Percentiles rank a stretch among this genome's conserved stretches.
These are phyloP conservation scores for Monosporascus sp. DNA, from an alignment of 2,329 filamentous ascomycete species.

Conservation along the genomic window DNA sequence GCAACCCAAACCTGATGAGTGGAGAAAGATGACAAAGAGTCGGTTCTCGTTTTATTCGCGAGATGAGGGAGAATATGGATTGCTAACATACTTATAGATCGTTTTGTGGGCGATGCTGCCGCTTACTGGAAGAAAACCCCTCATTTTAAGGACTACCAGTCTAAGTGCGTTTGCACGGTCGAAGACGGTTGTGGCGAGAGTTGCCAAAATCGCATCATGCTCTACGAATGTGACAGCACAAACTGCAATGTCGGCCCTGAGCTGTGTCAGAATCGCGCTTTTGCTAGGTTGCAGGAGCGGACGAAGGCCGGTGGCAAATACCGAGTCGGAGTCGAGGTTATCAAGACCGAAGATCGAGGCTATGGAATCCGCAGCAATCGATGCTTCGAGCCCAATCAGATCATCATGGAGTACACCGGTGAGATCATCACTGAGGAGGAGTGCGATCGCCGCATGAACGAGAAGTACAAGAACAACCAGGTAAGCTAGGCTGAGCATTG, in stretches of 20 bases:
- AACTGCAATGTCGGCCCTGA: conserved; percentile 79
- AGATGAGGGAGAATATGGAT: neutral
- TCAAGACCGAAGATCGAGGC: conserved; percentile 83
- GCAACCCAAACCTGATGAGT: conserved; percentile 88
- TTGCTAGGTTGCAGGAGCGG: conserved; percentile 71
- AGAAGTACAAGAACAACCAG: conserved; percentile 88
- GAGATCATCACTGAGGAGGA: conserved; percentile 96
- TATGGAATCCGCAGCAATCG: conserved; percentile 90
- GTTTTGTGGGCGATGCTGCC: conserved; percentile 80
- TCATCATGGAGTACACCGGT: conserved; percentile 97
- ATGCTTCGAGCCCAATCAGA: conserved; percentile 80
- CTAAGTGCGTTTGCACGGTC: conserved; percentile 70
- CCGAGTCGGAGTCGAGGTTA: conserved; percentile 88
- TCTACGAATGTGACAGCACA: conserved; percentile 88
- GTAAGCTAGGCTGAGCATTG: conserved; percentile 41
- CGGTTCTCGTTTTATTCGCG: conserved; percentile 28
- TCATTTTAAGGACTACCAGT: conserved; percentile 66
- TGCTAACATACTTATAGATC: conserved; percentile 54
- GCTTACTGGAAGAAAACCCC: conserved; percentile 76
- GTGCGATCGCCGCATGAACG: conserved; percentile 88
- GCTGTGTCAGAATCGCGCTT: conserved; percentile 79
- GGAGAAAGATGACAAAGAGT: conserved; percentile 90
- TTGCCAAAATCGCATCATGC: conserved; percentile 94
- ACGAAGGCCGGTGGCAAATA: conserved; percentile 77
- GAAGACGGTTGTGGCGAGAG: conserved; percentile 81